Evolutionary conservation across 176 grass and related monocot species (phyloP).

Genomic region (Metroxylon sagu): DNA sequence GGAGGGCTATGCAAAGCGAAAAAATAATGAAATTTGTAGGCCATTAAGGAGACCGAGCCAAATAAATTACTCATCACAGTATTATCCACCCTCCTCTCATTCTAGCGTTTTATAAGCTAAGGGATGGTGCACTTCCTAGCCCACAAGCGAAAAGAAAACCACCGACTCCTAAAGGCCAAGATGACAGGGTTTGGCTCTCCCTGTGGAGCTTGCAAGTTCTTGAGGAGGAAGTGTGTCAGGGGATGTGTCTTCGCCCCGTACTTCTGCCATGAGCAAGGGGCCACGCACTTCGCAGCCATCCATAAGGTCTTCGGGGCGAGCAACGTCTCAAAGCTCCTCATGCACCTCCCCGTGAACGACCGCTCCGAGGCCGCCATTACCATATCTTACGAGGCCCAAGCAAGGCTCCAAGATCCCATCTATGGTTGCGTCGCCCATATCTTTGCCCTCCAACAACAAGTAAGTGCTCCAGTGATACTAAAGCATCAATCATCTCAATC

Average conservation of each 20-base stretch:
- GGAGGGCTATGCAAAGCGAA: conserved; percentile 28
- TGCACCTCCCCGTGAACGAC: conserved; percentile 61
- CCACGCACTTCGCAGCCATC: conserved; percentile 83
- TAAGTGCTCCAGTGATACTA: background rate
- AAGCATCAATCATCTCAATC: too few relatives aligned
- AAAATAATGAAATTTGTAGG: conserved; percentile 69
- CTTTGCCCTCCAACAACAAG: conserved; percentile 94
- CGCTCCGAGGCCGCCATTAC: conserved; percentile 88
- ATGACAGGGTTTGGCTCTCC: conserved; percentile 93
- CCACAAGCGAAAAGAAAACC: background rate
- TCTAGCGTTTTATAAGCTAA: conserved; percentile 43
- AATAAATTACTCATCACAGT: conserved; percentile 38
- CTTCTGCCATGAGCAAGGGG: conserved; percentile 98
- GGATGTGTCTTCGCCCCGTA: conserved; percentile 93
- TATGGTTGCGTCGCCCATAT: conserved; percentile 95
- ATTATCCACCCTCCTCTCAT: conserved; percentile 31
- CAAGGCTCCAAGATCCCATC: conserved; percentile 74
- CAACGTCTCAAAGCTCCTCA: conserved; percentile 90
- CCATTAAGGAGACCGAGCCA: conserved; percentile 38
- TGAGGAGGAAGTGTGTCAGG: conserved; percentile 76
- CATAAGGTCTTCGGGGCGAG: conserved; percentile 98
- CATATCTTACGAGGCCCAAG: conserved; percentile 94
- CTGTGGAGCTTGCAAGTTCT: conserved; percentile 95
- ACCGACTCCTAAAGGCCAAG: background rate
- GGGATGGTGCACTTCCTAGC: background rate